Percentiles rank a stretch among this genome's conserved stretches.
Conservation (phyloP, 78 protist species). For the Blattamonas nauphoetae region DNA sequence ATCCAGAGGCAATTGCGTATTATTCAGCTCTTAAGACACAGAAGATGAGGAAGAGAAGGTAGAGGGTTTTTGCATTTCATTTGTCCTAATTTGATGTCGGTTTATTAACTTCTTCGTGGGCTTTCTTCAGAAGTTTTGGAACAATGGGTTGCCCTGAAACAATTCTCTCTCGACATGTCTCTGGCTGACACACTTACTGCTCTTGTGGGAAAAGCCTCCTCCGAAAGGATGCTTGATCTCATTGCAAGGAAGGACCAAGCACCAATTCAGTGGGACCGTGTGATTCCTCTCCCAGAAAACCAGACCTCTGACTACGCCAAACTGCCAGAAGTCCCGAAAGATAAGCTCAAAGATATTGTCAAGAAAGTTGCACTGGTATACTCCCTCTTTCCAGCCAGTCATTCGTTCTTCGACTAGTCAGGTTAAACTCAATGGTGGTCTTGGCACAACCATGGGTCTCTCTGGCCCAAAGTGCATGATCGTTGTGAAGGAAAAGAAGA, state of each 20-base stretch:
- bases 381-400: not conserved
- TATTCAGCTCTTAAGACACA: not conserved
- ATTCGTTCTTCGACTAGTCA: not conserved
- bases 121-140: too few relatives aligned
- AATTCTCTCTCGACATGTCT: too few relatives aligned
- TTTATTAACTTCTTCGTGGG: too few relatives aligned
- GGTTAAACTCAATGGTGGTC: slow-evolving; percentile 92
- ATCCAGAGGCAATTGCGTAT: not conserved
- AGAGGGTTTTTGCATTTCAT: too few relatives aligned
- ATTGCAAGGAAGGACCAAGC: not conserved
- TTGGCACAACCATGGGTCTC: slow-evolving; percentile 97
- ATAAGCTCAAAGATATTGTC: slow-evolving; percentile 21
- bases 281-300: not conserved
- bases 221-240: not conserved
- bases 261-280: not conserved
- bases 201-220: not conserved
- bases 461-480: slow-evolving; percentile 81
- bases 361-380: slow-evolving; percentile 51
- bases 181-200: not conserved
- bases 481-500: slow-evolving; percentile 54
- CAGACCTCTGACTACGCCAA: not conserved
- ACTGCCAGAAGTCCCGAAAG: not conserved
- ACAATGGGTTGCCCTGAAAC: too few relatives aligned
- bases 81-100: too few relatives aligned
- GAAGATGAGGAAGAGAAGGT: too few relatives aligned